A percentile compares a stretch with the other conserved stretches of the same genome.
phyloP scores from a whole-genome alignment of 306 rosid species.

The Trichosanthes cucumerina region DNA sequence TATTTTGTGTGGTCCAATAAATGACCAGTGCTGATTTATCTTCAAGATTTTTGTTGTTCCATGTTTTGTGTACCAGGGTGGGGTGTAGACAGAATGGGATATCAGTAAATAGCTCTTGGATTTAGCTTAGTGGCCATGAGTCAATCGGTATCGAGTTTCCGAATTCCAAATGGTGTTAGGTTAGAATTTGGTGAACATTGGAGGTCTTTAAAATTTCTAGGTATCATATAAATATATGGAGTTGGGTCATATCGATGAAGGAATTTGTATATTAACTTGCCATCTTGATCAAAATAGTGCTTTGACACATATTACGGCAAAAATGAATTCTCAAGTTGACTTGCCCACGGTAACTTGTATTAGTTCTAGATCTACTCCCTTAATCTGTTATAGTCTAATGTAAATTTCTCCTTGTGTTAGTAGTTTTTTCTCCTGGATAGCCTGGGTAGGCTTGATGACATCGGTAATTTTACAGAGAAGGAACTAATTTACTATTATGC shows the following conservation, averaged over 20 bases:
- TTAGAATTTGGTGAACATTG: not conserved
- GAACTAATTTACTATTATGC: not conserved
- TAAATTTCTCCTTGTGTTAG: not conserved
- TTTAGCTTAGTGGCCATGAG: not conserved
- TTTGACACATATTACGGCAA: not conserved
- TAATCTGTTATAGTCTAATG: not conserved
- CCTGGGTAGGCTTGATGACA: not conserved
- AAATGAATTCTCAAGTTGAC: not conserved
- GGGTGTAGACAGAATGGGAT: not conserved
- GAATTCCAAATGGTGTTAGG: not conserved
- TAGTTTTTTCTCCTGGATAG: not conserved
- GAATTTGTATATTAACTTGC: not conserved
- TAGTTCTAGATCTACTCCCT: not conserved
- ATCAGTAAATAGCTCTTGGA: not conserved
- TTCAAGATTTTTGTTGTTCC: not conserved
- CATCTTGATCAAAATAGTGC: conserved; percentile 2
- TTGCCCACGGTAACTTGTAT: not conserved
- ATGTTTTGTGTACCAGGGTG: not conserved
- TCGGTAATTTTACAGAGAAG: not conserved
- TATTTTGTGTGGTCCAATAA: conserved; percentile 1
- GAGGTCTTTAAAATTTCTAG: not conserved
- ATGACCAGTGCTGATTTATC: not conserved
- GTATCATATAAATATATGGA: not conserved
- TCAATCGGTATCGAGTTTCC: not conserved
- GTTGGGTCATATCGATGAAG: not conserved